A percentile compares a stretch with the other conserved stretches of the same genome.
Conservation (phyloP, 1,139 yeast species). For the Taphrina deformans region DNA sequence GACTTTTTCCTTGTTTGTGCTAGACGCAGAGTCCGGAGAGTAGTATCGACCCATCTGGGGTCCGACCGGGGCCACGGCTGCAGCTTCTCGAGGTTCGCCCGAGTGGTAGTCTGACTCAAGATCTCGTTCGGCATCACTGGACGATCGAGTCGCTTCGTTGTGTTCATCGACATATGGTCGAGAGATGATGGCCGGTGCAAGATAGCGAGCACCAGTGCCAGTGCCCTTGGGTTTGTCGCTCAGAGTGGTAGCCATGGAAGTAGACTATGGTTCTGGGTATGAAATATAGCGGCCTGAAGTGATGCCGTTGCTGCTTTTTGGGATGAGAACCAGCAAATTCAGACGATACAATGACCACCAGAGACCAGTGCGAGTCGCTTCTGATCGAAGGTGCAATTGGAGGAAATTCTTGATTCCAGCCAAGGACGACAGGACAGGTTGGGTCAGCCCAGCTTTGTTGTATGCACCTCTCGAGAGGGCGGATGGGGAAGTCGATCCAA, state of each 20-base stretch:
- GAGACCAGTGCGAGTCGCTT: no score
- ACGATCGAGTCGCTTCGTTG: not conserved
- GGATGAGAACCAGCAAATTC: no score
- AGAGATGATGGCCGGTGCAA: constrained; percentile 1
- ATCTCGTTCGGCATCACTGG: not conserved
- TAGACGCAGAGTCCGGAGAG: constrained; percentile 7
- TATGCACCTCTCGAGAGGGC: no score
- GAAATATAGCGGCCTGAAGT: not conserved
- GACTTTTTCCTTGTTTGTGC: constrained; percentile 6
- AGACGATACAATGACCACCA: no score
- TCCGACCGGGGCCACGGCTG: not conserved
- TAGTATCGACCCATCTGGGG: constrained; percentile 23
- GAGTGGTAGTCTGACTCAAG: not conserved
- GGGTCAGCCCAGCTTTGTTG: no score
- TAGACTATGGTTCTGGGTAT: not conserved
- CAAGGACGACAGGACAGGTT: no score
- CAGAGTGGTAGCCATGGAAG: constrained; percentile 20
- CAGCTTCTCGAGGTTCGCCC: not conserved
- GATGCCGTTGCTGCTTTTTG: not conserved
- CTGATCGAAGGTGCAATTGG: no score
- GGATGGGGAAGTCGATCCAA: no score
- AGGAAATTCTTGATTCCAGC: no score
- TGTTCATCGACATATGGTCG: not conserved
- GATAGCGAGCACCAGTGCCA: not conserved
- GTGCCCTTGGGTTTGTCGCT: constrained; percentile 12